phyloP scores from a whole-genome alignment of 306 rosid species.

The Cucumis hystrix region DNA sequence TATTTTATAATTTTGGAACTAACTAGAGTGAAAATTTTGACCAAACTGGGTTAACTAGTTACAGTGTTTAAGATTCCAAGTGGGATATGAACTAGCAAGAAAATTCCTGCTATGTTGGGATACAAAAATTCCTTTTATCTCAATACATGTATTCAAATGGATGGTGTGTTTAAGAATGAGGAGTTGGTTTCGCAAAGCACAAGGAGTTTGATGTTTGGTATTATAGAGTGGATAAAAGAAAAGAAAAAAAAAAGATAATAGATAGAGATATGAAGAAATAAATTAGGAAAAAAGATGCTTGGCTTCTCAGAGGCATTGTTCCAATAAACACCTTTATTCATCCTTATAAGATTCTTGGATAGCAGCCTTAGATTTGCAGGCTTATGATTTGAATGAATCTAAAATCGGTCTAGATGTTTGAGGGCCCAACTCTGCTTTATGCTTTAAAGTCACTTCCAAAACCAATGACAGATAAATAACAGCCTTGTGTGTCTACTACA shows the following conservation, averaged over 20 bases:
- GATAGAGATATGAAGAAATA: constrained; percentile 31
- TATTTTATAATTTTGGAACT: neutral
- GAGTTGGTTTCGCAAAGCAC: constrained; percentile 28
- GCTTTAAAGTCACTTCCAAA: constrained; percentile 50
- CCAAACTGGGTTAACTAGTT: neutral
- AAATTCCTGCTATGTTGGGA: neutral
- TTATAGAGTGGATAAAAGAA: constrained; percentile 32
- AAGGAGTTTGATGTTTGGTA: constrained; percentile 16
- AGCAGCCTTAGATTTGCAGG: constrained; percentile 69
- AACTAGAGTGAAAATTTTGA: neutral
- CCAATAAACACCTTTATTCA: constrained; percentile 47
- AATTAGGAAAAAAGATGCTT: constrained; percentile 46
- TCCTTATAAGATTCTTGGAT: constrained; percentile 65
- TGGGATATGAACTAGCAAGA: neutral
- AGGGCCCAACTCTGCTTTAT: constrained; percentile 40
- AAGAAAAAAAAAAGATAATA: constrained; percentile 12
- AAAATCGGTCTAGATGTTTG: constrained; percentile 33
- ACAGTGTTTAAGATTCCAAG: neutral
- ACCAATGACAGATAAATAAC: constrained; percentile 39
- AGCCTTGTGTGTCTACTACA: constrained; percentile 32
- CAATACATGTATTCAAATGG: neutral
- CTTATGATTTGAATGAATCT: constrained; percentile 73
- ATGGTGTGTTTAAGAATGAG: neutral
- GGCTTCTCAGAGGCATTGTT: constrained; percentile 77
- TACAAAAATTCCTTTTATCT: neutral